Evolutionary conservation across 2,329 filamentous ascomycete genomes (phyloP).

Genomic region (Dactylellina leptospora): DNA sequence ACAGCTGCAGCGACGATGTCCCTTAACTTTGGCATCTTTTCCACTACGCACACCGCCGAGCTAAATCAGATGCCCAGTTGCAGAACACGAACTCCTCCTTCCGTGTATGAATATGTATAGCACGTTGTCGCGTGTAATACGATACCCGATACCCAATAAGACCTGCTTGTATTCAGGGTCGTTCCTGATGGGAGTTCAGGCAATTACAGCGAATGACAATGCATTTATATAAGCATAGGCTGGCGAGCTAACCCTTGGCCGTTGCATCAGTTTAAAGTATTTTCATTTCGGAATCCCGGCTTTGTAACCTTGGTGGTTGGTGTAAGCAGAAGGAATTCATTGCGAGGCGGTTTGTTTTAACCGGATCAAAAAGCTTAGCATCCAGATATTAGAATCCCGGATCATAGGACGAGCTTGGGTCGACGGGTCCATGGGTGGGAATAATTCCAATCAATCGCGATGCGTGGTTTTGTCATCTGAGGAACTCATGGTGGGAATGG

Average conservation of each 20-base stretch:
- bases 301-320: constrained; percentile 17
- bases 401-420: constrained; percentile 6
- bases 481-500: constrained; percentile 6
- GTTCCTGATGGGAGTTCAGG: neutral
- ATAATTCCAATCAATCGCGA: constrained; percentile 39
- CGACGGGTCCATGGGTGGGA: constrained; percentile 14
- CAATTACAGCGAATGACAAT: constrained; percentile 1
- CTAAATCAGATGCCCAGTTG: neutral
- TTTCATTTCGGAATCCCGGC: constrained; percentile 53
- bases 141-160: neutral
- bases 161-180: neutral
- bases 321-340: neutral
- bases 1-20: constrained; percentile 20
- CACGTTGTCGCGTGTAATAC: neutral
- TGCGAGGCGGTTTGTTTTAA: constrained; percentile 21
- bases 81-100: neutral
- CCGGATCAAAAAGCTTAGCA: constrained; percentile 49
- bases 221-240: constrained; percentile 27
- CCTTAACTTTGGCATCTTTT: constrained; percentile 27
- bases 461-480: constrained; percentile 52
- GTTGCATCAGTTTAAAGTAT: neutral
- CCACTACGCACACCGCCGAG: neutral
- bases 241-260: constrained; percentile 2
- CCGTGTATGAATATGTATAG: neutral
- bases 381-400: constrained; percentile 28